Percentiles rank a stretch among this genome's conserved stretches.
These are phyloP conservation scores for Colletotrichum costaricense DNA, from an alignment of 2,329 filamentous ascomycete species.

Conservation along the genomic window DNA sequence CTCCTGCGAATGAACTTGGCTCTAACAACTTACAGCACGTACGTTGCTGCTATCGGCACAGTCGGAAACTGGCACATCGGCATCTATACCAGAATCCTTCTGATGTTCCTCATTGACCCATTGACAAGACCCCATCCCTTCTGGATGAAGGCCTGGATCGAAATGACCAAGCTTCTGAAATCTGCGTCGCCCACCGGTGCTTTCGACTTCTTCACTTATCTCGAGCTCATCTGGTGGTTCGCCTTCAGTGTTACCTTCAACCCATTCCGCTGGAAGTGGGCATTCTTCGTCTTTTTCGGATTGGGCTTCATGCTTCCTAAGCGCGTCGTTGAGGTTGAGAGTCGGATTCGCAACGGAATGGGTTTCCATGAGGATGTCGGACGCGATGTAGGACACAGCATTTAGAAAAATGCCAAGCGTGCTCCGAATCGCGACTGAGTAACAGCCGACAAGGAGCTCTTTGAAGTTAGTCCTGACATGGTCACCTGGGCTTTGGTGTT, in stretches of 20 bases:
- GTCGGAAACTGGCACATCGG: conserved; percentile 92
- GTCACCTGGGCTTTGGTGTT: not conserved
- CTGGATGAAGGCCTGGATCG: conserved; percentile 89
- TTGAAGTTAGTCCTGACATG: not conserved
- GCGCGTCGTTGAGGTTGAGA: conserved; percentile 74
- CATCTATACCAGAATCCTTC: conserved; percentile 85
- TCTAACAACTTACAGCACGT: conserved; percentile 67
- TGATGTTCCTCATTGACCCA: conserved; percentile 88
- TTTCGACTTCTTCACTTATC: conserved; percentile 91
- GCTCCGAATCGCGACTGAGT: not conserved
- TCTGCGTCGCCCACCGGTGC: conserved; percentile 75
- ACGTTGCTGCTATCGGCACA: conserved; percentile 82
- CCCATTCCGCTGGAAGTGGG: conserved; percentile 93
- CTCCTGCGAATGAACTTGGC: too few species aligned
- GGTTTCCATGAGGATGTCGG: conserved; percentile 48
- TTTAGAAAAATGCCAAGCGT: conserved; percentile 38
- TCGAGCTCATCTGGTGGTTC: conserved; percentile 89
- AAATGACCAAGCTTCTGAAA: conserved; percentile 82
- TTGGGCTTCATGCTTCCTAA: conserved; percentile 75
- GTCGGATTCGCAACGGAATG: conserved; percentile 65
- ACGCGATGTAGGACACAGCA: conserved; percentile 46
- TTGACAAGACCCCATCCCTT: conserved; percentile 76
- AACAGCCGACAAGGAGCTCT: not conserved
- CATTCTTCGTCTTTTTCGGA: conserved; percentile 83
- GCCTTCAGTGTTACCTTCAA: conserved; percentile 82